Evolutionary conservation across 805 yeast genomes (phyloP).

Genomic region (Candida alai): DNA sequence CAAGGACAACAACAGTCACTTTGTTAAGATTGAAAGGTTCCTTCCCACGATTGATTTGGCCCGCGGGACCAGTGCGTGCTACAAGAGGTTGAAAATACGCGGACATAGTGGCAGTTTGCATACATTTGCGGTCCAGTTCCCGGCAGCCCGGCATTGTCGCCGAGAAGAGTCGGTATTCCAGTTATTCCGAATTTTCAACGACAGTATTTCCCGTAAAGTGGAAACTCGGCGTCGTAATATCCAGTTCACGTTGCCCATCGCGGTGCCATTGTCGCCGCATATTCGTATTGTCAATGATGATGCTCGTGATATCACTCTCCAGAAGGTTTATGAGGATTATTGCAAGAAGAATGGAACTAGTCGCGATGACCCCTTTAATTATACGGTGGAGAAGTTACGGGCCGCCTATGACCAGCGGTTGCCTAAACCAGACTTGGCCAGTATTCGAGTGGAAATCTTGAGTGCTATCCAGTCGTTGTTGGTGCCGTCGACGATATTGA

Average conservation of each 20-base stretch:
- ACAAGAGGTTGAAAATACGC: constrained; percentile 80
- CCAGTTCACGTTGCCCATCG: constrained; percentile 82
- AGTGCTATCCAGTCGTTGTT: constrained; percentile 83
- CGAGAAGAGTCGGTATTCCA: constrained; percentile 95
- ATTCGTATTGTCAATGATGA: constrained; percentile 87
- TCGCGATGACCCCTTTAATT: constrained; percentile 87
- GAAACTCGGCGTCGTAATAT: constrained; percentile 85
- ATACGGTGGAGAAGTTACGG: constrained; percentile 77
- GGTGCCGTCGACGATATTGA: constrained; percentile 81
- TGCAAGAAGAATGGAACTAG: constrained; percentile 70
- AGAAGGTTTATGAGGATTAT: constrained; percentile 80
- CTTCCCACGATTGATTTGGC: constrained; percentile 84
- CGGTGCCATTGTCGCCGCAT: constrained; percentile 92
- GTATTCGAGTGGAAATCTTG: constrained; percentile 86
- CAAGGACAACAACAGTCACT: constrained; percentile 85
- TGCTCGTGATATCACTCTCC: constrained; percentile 68
- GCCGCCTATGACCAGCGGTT: constrained; percentile 92
- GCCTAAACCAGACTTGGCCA: constrained; percentile 87
- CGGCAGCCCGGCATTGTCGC: constrained; percentile 96
- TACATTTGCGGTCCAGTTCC: constrained; percentile 93
- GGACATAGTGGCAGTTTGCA: constrained; percentile 93
- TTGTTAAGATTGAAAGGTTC: constrained; percentile 89
- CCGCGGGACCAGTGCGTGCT: constrained; percentile 87
- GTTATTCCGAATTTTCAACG: constrained; percentile 83
- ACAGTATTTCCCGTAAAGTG: constrained; percentile 71